Percentiles rank a stretch among this genome's conserved stretches.
Conservation (phyloP, 805 yeast species). For the Zygosaccharomyces bisporus region DNA sequence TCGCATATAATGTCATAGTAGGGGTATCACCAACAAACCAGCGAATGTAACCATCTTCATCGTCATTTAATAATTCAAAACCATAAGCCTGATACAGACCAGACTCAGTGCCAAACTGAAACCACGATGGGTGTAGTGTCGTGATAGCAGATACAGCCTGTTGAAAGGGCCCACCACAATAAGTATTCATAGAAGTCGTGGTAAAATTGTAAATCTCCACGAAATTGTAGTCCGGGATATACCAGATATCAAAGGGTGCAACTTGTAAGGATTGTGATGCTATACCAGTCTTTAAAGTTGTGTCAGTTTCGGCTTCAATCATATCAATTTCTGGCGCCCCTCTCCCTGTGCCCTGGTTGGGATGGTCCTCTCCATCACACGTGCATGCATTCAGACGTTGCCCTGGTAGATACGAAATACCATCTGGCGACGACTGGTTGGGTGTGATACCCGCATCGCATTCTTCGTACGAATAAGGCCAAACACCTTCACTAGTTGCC, state of each 20-base stretch:
- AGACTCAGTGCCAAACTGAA: constrained; percentile 56
- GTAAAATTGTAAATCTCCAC: constrained; percentile 66
- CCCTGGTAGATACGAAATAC: constrained; percentile 82
- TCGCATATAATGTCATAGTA: constrained; percentile 67
- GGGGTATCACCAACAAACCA: constrained; percentile 86
- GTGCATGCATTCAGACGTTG: constrained; percentile 75
- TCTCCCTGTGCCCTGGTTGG: constrained; percentile 81
- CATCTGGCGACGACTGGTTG: constrained; percentile 87
- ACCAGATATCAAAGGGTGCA: constrained; percentile 96
- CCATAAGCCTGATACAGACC: constrained; percentile 68
- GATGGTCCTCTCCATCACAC: constrained; percentile 81
- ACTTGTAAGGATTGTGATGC: constrained; percentile 91
- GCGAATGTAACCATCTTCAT: constrained; percentile 65
- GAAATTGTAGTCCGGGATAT: constrained; percentile 80
- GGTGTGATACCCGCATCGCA: constrained; percentile 96
- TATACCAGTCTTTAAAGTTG: constrained; percentile 53
- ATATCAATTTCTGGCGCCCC: constrained; percentile 96
- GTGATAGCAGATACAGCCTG: constrained; percentile 87
- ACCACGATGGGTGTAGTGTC: constrained; percentile 79
- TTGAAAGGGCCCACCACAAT: constrained; percentile 90
- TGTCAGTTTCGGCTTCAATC: constrained; percentile 75
- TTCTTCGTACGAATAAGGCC: constrained; percentile 87
- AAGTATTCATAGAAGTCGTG: constrained; percentile 77
- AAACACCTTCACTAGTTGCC: constrained; percentile 85
- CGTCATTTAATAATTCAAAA: constrained; percentile 71